Evolutionary conservation across 495 filamentous ascomycete species (phyloP).

Genomic region (Aspergillus incahuasiensis): DNA sequence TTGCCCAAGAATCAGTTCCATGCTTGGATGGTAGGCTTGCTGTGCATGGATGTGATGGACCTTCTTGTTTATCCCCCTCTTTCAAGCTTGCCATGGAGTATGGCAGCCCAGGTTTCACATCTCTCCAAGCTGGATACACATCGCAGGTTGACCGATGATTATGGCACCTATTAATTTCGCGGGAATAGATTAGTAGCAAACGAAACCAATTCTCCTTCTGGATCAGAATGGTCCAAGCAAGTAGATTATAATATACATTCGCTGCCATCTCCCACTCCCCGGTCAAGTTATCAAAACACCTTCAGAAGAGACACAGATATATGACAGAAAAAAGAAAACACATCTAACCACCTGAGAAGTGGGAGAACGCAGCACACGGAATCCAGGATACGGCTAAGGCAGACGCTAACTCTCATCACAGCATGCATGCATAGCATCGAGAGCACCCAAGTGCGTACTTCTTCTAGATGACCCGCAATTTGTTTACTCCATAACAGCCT

Average conservation of each 20-base stretch:
- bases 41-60: too few relatives aligned
- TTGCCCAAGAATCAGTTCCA: too few relatives aligned
- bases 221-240: constrained; percentile 34
- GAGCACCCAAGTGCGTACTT: not conserved
- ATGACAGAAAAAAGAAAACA: constrained; percentile 21
- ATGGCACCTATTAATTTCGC: too few relatives aligned
- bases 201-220: constrained; percentile 7
- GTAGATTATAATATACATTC: constrained; percentile 47
- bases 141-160: too few relatives aligned
- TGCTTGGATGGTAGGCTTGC: too few relatives aligned
- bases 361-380: constrained; percentile 12
- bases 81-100: too few relatives aligned
- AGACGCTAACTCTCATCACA: not conserved
- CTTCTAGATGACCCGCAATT: not conserved
- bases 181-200: not conserved
- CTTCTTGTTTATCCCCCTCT: too few relatives aligned
- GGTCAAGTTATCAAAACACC: constrained; percentile 16
- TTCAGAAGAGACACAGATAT: constrained; percentile 17
- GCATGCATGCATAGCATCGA: not conserved
- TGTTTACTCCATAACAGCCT: constrained; percentile 81
- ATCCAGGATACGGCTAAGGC: constrained; percentile 2
- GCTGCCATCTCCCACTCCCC: constrained; percentile 23
- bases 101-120: too few relatives aligned
- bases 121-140: too few relatives aligned
- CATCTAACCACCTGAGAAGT: constrained; percentile 14